These are phyloP conservation scores for Curvularia sp. DNA, from an alignment of 2,329 filamentous ascomycete genomes.

Conservation along the genomic window DNA sequence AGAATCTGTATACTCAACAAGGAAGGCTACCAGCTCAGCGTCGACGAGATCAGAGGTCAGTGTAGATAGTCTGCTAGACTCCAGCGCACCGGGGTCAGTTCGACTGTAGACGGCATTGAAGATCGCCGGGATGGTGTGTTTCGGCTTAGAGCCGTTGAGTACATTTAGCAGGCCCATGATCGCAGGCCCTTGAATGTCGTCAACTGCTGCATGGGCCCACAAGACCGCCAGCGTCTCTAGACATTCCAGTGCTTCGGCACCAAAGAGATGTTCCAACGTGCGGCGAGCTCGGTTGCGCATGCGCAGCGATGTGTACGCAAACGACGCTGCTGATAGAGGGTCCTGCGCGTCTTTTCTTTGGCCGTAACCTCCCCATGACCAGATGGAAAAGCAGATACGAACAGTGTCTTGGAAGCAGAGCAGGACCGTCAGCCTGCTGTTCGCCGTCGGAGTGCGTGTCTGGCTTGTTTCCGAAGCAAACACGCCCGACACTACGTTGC, in stretches of 20 bases:
- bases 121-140: slow-evolving; percentile 88
- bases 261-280: slow-evolving; percentile 90
- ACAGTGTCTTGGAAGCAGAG: slow-evolving; percentile 98
- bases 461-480: slow-evolving; percentile 81
- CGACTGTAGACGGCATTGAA: slow-evolving; percentile 97
- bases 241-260: slow-evolving; percentile 90
- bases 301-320: slow-evolving; percentile 86
- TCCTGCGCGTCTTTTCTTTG: slow-evolving; percentile 66
- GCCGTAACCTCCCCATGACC: slow-evolving; percentile 84
- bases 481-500: slow-evolving; percentile 91
- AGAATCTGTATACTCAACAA: slow-evolving; percentile 87
- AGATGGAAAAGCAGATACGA: slow-evolving; percentile 88
- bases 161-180: slow-evolving; percentile 89
- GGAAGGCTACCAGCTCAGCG: slow-evolving; percentile 82
- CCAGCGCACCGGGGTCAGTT: slow-evolving; percentile 81
- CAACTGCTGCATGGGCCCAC: slow-evolving; percentile 68
- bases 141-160: slow-evolving; percentile 86
- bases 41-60: slow-evolving; percentile 85
- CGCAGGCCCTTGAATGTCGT: slow-evolving; percentile 63
- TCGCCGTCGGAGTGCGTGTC: slow-evolving; percentile 83
- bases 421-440: slow-evolving; percentile 89
- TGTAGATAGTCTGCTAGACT: slow-evolving; percentile 81
- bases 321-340: slow-evolving; percentile 75
- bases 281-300: slow-evolving; percentile 89
- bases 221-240: slow-evolving; percentile 88